Percentiles rank a stretch among this genome's conserved stretches.
Conservation (phyloP, 1,139 yeast species). For the Hyphopichia burtonii region DNA sequence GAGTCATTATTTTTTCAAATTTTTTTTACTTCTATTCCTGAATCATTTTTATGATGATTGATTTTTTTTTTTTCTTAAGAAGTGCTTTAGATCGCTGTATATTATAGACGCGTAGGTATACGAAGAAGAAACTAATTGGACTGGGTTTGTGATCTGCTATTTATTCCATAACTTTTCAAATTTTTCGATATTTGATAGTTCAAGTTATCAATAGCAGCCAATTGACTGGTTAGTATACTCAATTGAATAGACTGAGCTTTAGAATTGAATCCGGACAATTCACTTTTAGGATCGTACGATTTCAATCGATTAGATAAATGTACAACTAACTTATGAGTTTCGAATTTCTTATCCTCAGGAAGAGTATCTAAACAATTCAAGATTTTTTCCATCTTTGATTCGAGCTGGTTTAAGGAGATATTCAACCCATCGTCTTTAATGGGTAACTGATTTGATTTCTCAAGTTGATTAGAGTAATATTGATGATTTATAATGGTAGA, state of each 20-base stretch:
- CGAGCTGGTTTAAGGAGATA: background rate
- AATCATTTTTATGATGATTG: background rate
- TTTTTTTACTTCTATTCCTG: constrained; percentile 1
- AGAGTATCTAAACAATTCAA: background rate
- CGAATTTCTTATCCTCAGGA: constrained; percentile 1
- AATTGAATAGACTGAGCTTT: constrained; percentile 20
- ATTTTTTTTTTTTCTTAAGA: no score
- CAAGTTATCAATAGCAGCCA: constrained; percentile 22
- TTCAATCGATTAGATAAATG: constrained; percentile 25
- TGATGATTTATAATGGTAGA: constrained; percentile 26
- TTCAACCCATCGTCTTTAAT: constrained; percentile 5
- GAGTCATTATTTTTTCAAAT: constrained; percentile 15
- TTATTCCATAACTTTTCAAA: constrained; percentile 9
- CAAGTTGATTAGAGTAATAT: constrained; percentile 13
- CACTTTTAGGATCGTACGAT: constrained; percentile 6
- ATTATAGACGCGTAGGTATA: no score
- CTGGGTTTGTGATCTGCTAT: background rate
- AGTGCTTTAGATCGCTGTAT: no score
- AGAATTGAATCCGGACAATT: background rate
- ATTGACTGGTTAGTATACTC: constrained; percentile 29
- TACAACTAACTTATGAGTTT: constrained; percentile 22
- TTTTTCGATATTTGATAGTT: constrained; percentile 18
- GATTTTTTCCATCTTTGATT: background rate
- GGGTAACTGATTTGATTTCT: background rate
- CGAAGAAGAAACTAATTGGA: background rate